Evolutionary conservation across 768 basidiomycete species (phyloP).

Genomic region (Lentinula lateritia): DNA sequence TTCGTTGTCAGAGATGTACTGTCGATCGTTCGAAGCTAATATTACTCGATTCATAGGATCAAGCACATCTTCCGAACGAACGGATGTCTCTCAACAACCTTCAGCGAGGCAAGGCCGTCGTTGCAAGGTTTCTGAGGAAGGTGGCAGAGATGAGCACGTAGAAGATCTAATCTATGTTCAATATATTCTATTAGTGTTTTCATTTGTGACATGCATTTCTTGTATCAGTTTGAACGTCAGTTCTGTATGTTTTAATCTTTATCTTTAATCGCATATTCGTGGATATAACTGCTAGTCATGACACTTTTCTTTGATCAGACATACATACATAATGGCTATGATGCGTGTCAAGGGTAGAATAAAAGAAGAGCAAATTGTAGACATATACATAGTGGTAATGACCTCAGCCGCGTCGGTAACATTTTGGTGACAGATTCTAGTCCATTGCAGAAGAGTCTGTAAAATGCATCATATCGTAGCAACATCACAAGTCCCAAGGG

Average conservation of each 20-base stretch:
- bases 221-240: neutral
- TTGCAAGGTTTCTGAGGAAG: slow-evolving; percentile 66
- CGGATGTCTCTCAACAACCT: slow-evolving; percentile 83
- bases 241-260: neutral
- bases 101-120: slow-evolving; percentile 66
- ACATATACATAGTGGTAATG: too few relatives aligned
- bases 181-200: too few relatives aligned
- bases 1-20: slow-evolving; percentile 27
- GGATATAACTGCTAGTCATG: too few relatives aligned
- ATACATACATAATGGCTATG: too few relatives aligned
- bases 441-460: too few relatives aligned
- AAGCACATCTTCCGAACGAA: slow-evolving; percentile 92
- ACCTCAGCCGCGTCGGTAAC: too few relatives aligned
- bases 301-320: too few relatives aligned
- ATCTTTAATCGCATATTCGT: too few relatives aligned
- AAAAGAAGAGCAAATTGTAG: too few relatives aligned
- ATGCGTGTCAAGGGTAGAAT: too few relatives aligned
- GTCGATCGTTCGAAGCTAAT: slow-evolving; percentile 4
- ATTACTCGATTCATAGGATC: slow-evolving; percentile 46
- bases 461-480: neutral
- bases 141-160: slow-evolving; percentile 25
- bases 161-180: too few relatives aligned
- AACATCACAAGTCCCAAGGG: slow-evolving; percentile 30
- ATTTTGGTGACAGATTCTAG: too few relatives aligned
- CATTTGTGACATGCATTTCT: neutral